Evolutionary conservation across 305 asterid genomes (phyloP).

Genomic region (Fraxinus albicans): DNA sequence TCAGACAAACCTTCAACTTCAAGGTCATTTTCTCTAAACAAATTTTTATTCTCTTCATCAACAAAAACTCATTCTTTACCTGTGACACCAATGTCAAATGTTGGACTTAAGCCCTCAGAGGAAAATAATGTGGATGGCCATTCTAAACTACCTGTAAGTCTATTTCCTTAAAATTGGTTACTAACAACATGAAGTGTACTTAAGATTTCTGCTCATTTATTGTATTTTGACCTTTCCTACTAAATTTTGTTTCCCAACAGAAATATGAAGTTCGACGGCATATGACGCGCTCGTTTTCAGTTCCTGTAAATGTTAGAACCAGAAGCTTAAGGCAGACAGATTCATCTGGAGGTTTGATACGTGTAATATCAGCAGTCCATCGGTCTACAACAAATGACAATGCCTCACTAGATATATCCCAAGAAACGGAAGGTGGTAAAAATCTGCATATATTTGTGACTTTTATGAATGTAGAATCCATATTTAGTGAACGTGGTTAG

Average conservation of each 20-base stretch:
- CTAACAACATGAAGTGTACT: not conserved
- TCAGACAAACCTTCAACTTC: constrained; percentile 84
- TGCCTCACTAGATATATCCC: constrained; percentile 45
- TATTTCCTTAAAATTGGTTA: constrained; percentile 11
- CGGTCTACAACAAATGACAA: constrained; percentile 42
- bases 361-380: constrained; percentile 67
- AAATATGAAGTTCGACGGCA: constrained; percentile 48
- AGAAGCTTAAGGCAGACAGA: constrained; percentile 71
- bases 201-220: constrained; percentile 5
- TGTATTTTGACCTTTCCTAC: constrained; percentile 10
- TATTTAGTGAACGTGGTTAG: not conserved
- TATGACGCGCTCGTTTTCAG: constrained; percentile 81
- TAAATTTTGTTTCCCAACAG: constrained; percentile 37
- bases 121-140: constrained; percentile 40
- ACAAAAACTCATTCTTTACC: constrained; percentile 71
- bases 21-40: constrained; percentile 82
- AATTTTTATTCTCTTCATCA: constrained; percentile 64
- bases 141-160: constrained; percentile 50
- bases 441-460: constrained; percentile 9
- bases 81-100: constrained; percentile 65
- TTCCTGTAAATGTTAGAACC: constrained; percentile 68
- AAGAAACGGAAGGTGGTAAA: constrained; percentile 56
- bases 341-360: constrained; percentile 74
- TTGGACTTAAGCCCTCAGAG: constrained; percentile 37
- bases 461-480: not conserved